Base-by-base conservation (phyloP, 306 rosid species). In the Prunus davidiana region DNA sequence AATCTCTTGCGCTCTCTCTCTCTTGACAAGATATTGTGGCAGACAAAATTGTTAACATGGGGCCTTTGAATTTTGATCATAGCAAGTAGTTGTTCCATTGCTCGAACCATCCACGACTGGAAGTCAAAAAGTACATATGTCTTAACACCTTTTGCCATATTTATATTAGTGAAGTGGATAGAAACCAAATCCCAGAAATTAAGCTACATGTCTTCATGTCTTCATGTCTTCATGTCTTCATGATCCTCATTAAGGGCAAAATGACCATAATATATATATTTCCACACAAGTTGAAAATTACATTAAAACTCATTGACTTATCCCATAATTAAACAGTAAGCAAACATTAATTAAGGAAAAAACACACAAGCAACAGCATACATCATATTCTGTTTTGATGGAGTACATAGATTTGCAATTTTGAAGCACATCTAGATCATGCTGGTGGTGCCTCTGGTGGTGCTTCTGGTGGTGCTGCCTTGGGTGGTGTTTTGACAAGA, bases 401-500 rank as follows among this genome's bases (percentile, higher is more conserved):
- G 73, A 7, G 32, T 12, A 30, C 24, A 43, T 4, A 14, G 8
- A n/a, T 73, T 58, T 14, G 19, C 71, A 54, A 64, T 30, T 10
- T 49, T 32, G 30, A 76, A 72, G 57, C 67, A 30, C 41, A 64
- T 58, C 8, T 69, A 15, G 76, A 76, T 80, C 73, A 77, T 50
- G 82, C 77, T 67, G 83, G 82, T 15, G 71, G 69, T 28, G 73
- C 76, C 22, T 15, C 46, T 12, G 72, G 62, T 61, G 77, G 15
- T 45, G 65, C 41, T 47, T 46, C 43, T 57, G 82, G 30, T 8
- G 81, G 49, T 7, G 65, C 75, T 70, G 84, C 24, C 43, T 28
- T 65, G 83, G 78, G 83, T 25, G 57, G 27, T 34, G 84, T 30
- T 86, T 95, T 95, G 82, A 84, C 90, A 64, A 84, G 89, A 45